Percentiles rank a stretch among this genome's conserved stretches.
Conservation (phyloP, 2,329 filamentous ascomycete species). For the Trichophyton simii region DNA sequence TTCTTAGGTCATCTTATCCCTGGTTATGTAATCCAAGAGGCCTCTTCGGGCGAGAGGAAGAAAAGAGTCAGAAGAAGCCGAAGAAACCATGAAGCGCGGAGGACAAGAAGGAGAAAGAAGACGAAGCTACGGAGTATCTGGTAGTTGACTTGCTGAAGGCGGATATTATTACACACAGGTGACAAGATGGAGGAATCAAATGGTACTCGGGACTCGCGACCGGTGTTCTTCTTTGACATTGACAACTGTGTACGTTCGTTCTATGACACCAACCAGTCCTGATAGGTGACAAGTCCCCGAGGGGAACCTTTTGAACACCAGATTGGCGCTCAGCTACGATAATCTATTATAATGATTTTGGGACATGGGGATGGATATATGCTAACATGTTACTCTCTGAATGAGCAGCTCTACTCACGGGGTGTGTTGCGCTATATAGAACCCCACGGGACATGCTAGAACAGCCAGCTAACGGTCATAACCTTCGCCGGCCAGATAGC, state of each 20-base stretch:
- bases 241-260: slow-evolving; percentile 66
- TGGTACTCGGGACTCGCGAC: slow-evolving; percentile 27
- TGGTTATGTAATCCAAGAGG: not conserved
- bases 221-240: slow-evolving; percentile 74
- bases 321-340: not conserved
- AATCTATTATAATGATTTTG: too few species aligned
- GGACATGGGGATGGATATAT: not conserved
- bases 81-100: too few species aligned
- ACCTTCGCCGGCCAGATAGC: slow-evolving; percentile 38
- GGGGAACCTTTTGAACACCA: not conserved
- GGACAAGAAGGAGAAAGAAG: too few species aligned
- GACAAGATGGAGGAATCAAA: not conserved
- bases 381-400: not conserved
- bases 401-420: slow-evolving; percentile 60
- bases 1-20: not conserved
- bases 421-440: slow-evolving; percentile 35
- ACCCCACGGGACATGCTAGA: not conserved
- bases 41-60: too few species aligned
- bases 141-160: not conserved
- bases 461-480: slow-evolving; percentile 4
- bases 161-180: not conserved
- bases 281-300: not conserved
- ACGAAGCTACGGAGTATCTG: not conserved
- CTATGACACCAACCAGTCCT: not conserved
- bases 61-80: too few species aligned